These are phyloP conservation scores for Xerocomus brunneocitrinus DNA, from an alignment of 768 basidiomycete species.

Conservation along the genomic window DNA sequence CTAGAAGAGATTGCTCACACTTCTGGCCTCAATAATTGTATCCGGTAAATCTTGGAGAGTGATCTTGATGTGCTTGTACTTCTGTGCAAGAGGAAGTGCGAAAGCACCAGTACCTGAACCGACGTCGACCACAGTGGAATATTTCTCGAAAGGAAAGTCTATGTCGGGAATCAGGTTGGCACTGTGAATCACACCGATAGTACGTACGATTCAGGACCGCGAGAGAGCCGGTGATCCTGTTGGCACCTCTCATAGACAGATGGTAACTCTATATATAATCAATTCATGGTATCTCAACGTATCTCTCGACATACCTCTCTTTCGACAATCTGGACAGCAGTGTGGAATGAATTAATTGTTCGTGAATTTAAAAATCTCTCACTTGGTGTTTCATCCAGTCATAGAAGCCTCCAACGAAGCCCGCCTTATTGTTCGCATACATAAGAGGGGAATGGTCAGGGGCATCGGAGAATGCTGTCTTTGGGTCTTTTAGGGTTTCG, in stretches of 20 bases:
- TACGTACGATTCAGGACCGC: conserved; percentile 22
- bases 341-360: neutral
- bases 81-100: conserved; percentile 28
- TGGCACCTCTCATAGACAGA: conserved; percentile 21
- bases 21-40: conserved; percentile 18
- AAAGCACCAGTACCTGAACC: conserved; percentile 33
- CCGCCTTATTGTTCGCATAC: conserved; percentile 16
- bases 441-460: conserved; percentile 23
- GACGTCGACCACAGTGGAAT: conserved; percentile 31
- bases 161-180: neutral
- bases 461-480: conserved; percentile 13
- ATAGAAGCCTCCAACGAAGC: conserved; percentile 18
- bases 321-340: conserved; percentile 8
- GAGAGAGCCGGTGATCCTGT: conserved; percentile 21
- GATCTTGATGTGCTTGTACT: conserved; percentile 28
- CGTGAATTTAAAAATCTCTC: neutral
- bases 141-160: conserved; percentile 32
- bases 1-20: conserved; percentile 1
- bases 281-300: neutral
- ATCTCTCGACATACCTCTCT: conserved; percentile 14
- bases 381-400: conserved; percentile 25
- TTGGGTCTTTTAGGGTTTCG: conserved; percentile 7
- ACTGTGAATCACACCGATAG: neutral
- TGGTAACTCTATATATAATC: conserved; percentile 17
- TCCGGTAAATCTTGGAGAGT: conserved; percentile 31